Conservation (phyloP, 2,329 filamentous ascomycete genomes). For the Beauveria varroae region DNA sequence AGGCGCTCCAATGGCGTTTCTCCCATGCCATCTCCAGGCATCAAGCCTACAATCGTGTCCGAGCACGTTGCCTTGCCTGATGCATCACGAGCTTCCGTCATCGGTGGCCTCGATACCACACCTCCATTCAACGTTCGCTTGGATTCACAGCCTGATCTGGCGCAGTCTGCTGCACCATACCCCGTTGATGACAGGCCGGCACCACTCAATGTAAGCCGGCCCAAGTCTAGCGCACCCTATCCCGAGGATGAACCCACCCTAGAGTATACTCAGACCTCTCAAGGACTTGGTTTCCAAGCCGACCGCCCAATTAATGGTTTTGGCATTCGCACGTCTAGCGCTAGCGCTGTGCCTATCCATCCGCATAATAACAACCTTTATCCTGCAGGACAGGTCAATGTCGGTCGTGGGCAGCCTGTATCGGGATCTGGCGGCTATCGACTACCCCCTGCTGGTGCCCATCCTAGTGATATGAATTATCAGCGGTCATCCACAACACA, state of each 20-base stretch:
- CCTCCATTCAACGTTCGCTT: constrained; percentile 47
- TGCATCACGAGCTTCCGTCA: constrained; percentile 33
- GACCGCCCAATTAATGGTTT: constrained; percentile 46
- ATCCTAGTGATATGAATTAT: constrained; percentile 18
- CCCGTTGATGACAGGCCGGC: constrained; percentile 59
- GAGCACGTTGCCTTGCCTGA: constrained; percentile 40
- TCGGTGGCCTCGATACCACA: constrained; percentile 29
- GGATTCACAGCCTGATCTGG: constrained; percentile 29
- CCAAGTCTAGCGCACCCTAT: constrained; percentile 43
- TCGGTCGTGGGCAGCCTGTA: constrained; percentile 35
- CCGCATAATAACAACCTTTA: background rate
- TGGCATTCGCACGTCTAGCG: constrained; percentile 41
- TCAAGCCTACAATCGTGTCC: constrained; percentile 29
- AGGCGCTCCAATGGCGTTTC: constrained; percentile 24
- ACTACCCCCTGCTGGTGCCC: constrained; percentile 29
- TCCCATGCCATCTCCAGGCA: constrained; percentile 35
- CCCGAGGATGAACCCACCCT: constrained; percentile 41
- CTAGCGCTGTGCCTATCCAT: background rate
- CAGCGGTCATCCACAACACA: constrained; percentile 16
- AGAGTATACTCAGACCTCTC: constrained; percentile 37
- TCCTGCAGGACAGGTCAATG: constrained; percentile 18
- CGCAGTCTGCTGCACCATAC: constrained; percentile 59
- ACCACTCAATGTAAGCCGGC: constrained; percentile 35
- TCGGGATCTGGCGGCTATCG: constrained; percentile 28
- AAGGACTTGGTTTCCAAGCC: constrained; percentile 38